Evolutionary conservation across 768 basidiomycete species (phyloP), one percentile per base, ranked within the genome.

Genomic region (Gautieria morchelliformis): DNA sequence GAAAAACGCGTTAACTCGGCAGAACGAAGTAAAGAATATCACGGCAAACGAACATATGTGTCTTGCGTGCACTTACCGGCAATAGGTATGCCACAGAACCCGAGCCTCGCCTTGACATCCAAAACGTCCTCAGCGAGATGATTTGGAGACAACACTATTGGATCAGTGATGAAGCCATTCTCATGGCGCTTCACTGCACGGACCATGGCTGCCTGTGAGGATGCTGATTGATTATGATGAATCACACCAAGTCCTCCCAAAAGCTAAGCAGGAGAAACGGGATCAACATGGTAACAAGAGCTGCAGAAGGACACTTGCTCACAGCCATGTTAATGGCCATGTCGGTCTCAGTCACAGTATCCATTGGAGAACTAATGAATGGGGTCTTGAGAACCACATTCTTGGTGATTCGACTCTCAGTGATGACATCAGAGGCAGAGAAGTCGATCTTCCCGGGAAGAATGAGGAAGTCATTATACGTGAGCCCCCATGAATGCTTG

Each of bases 341-440:
- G 59, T 90, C 84, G 54, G 80, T 83, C 72, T 97, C 96, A 1
- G 96, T 98, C 64, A 98, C 96, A 46, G 96, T 99, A 75, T 99
- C 96, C 96, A 99, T 99, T 15, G 96, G 95, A 52, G 91, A 94
- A 69, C 92, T 95, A 76, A 97, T 77, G 74, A 99, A 95, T 0
- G 95, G 96, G 0, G 93, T 94, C 74, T 93, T 97, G 64, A 99
- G 78, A 44, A 76, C 73, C 64, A 97, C 89, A 63, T 96, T 96
- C 56, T 88, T 84, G 22, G 95, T 96, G 58, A 99, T 84, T 55
- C 78, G 82, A 65, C 83, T 87, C 74, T 97, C 92, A 2, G 90
- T 84, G 63, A 80, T 67, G 68, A 93, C 94, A 45, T 82, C 82
- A 15, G 79, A 78, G 1, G 90, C 89, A 11, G 87, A 76, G 70